Conservation (phyloP, 177 flowering plant genomes). For the Vitis hybrid region DNA sequence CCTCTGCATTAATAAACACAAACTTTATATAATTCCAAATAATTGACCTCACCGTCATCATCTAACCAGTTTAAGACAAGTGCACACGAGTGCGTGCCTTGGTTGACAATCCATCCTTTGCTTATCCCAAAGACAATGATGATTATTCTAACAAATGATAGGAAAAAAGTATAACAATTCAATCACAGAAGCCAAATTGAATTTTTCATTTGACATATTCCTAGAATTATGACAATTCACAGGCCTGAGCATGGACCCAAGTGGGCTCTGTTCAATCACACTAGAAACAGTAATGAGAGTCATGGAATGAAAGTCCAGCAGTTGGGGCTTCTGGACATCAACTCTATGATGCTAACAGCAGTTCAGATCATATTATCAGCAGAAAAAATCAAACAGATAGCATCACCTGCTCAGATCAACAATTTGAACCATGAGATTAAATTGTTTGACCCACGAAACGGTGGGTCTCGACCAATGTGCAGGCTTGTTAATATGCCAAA, state of each 20-base stretch:
- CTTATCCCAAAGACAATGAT: conserved; percentile 19
- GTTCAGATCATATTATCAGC: not conserved
- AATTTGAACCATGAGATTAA: not conserved
- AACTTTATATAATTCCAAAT: conserved; percentile 1
- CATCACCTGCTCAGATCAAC: not conserved
- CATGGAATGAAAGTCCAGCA: not conserved
- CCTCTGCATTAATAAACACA: conserved; percentile 14
- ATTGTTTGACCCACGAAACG: not conserved
- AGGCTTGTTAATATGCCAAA: not conserved
- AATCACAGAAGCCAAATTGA: not conserved
- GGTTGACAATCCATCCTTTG: conserved; percentile 28
- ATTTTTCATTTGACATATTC: not conserved
- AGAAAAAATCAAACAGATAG: not conserved
- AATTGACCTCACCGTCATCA: conserved; percentile 13
- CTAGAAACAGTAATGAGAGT: not conserved
- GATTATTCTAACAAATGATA: conserved; percentile 1
- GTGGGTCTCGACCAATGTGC: not conserved
- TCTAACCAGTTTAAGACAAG: conserved; percentile 20
- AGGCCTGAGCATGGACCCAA: not conserved
- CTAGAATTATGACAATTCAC: not conserved
- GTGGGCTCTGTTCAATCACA: not conserved
- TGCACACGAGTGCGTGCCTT: conserved; percentile 30
- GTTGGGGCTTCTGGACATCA: not conserved
- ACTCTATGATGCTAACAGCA: not conserved
- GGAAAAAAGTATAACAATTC: not conserved